These are phyloP conservation scores for Diutina ranongensis DNA, from an alignment of 1,139 yeast genomes.

Conservation along the genomic window DNA sequence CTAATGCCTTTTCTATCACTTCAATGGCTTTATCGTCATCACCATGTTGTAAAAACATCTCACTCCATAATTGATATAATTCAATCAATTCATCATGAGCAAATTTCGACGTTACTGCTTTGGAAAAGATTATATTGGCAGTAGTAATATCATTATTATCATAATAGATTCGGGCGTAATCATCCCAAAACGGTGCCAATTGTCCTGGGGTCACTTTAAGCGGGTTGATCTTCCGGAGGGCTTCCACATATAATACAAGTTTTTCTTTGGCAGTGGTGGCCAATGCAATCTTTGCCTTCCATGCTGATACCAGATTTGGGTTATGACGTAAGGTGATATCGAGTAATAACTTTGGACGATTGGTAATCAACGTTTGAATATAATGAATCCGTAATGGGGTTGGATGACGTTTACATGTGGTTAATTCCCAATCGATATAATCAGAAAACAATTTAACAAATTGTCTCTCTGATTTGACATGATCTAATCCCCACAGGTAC, in stretches of 20 bases:
- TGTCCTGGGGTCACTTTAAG: slow-evolving; percentile 29
- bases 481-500: slow-evolving; percentile 35
- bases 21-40: slow-evolving; percentile 38
- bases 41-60: slow-evolving; percentile 41
- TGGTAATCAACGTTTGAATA: slow-evolving; percentile 45
- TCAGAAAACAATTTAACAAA: slow-evolving; percentile 57
- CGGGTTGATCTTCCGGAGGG: slow-evolving; percentile 61
- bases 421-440: slow-evolving; percentile 14
- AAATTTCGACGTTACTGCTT: slow-evolving; percentile 65
- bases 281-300: slow-evolving; percentile 49
- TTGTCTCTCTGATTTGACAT: slow-evolving; percentile 44
- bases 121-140: slow-evolving; percentile 52
- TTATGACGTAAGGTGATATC: slow-evolving; percentile 59
- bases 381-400: slow-evolving; percentile 10
- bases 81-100: slow-evolving; percentile 54
- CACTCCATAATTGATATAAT: slow-evolving; percentile 67
- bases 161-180: slow-evolving; percentile 58
- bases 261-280: slow-evolving; percentile 24
- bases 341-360: slow-evolving; percentile 46
- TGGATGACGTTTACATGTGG: neutral
- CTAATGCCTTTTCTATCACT: slow-evolving; percentile 8
- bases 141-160: slow-evolving; percentile 41
- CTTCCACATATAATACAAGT: slow-evolving; percentile 50
- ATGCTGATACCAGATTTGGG: slow-evolving; percentile 47
- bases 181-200: slow-evolving; percentile 53